Percentiles rank a stretch among this genome's conserved stretches.
Conservation (phyloP, 495 filamentous ascomycete species). For the Aspergillus saccharolyticus region DNA sequence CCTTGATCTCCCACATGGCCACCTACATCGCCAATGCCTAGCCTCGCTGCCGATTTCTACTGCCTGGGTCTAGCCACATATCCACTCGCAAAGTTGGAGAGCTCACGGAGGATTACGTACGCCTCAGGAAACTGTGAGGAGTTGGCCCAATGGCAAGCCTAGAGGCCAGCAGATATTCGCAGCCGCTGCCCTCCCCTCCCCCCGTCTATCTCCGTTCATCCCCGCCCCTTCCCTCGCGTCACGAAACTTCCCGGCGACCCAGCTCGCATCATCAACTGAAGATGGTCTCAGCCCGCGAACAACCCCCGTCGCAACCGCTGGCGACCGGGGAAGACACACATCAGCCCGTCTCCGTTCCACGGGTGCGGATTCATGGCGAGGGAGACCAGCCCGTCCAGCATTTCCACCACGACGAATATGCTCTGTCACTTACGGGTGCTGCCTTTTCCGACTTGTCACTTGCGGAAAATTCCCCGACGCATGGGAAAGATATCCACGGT, state of each 20-base stretch:
- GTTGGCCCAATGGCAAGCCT: conserved; percentile 28
- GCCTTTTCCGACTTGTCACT: conserved; percentile 30
- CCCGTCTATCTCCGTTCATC: conserved; percentile 41
- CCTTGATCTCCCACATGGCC: background rate
- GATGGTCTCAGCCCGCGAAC: conserved; percentile 28
- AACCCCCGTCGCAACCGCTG: conserved; percentile 15
- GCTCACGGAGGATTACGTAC: conserved; percentile 1
- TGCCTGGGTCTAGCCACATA: conserved; percentile 3
- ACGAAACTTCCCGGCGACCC: conserved; percentile 23
- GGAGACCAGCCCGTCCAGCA: conserved; percentile 31
- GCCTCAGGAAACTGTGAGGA: conserved; percentile 2
- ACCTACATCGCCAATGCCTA: conserved; percentile 15
- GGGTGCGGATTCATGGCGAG: conserved; percentile 37
- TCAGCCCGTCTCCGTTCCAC: conserved; percentile 35
- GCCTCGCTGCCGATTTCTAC: conserved; percentile 5
- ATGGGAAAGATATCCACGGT: conserved; percentile 40
- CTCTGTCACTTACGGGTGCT: conserved; percentile 21
- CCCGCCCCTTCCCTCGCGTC: conserved; percentile 25
- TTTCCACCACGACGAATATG: conserved; percentile 20
- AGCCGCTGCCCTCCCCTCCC: conserved; percentile 35
- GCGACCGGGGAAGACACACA: conserved; percentile 21
- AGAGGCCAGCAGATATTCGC: conserved; percentile 23
- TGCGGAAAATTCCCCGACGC: conserved; percentile 29
- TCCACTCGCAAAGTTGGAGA: background rate
- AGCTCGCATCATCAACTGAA: conserved; percentile 18